A percentile compares a stretch with the other conserved stretches of the same genome.
Evolutionary conservation across 768 basidiomycete genomes (phyloP).

Genomic region (Leucocoprinus leucothites): DNA sequence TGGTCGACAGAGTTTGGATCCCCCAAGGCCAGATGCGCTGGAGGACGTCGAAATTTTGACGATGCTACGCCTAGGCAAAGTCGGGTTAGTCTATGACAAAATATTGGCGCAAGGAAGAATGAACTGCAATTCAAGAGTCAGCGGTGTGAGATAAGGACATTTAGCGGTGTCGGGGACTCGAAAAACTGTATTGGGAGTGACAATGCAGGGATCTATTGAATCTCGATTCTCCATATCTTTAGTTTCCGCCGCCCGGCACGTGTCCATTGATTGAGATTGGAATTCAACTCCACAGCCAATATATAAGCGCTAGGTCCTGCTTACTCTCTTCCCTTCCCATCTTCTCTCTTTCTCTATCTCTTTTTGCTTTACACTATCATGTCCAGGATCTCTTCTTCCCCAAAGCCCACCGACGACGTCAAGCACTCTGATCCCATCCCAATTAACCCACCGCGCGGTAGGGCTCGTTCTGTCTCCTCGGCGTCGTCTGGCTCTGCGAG

Average conservation of each 20-base stretch:
- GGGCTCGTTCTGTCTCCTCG: constrained; percentile 62
- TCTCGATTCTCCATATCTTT: neutral
- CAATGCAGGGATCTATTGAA: neutral
- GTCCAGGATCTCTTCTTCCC: constrained; percentile 31
- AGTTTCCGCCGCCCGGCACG: constrained; percentile 9
- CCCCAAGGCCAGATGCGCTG: too few relatives aligned
- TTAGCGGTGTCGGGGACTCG: too few relatives aligned
- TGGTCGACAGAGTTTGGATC: too few relatives aligned
- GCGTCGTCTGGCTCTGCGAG: constrained; percentile 51
- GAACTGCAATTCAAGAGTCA: too few relatives aligned
- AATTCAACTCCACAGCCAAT: constrained; percentile 9
- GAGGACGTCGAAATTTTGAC: too few relatives aligned
- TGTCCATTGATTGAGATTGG: constrained; percentile 11
- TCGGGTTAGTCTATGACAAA: too few relatives aligned
- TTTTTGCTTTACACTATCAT: constrained; percentile 20
- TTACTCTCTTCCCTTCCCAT: constrained; percentile 8
- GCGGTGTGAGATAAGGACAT: too few relatives aligned
- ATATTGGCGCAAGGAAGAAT: too few relatives aligned
- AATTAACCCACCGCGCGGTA: constrained; percentile 39
- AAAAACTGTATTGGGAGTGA: too few relatives aligned
- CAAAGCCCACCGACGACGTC: constrained; percentile 18
- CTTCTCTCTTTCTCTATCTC: constrained; percentile 20
- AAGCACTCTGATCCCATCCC: constrained; percentile 67
- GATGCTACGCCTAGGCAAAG: too few relatives aligned
- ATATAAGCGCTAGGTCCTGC: constrained; percentile 19